Evolutionary conservation across 176 grass and related monocot species (phyloP).

Genomic region (Phragmites australis): DNA sequence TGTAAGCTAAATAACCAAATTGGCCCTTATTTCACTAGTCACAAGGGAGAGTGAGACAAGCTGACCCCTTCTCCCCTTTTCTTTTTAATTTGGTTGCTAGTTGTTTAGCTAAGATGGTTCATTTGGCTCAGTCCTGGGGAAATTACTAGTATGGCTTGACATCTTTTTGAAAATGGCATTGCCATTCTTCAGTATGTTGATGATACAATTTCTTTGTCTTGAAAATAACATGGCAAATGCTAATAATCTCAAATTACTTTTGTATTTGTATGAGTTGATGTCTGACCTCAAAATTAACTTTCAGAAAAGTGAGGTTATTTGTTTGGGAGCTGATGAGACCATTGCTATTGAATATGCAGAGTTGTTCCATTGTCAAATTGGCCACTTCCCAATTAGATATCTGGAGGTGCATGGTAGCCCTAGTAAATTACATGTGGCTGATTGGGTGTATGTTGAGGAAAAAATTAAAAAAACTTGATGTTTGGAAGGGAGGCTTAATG

Average conservation of each 20-base stretch:
- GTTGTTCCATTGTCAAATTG: background rate
- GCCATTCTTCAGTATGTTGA: background rate
- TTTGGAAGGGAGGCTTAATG: background rate
- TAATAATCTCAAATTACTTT: background rate
- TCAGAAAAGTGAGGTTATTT: background rate
- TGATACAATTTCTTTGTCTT: background rate
- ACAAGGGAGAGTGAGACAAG: no score
- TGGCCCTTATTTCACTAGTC: no score
- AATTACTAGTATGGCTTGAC: background rate
- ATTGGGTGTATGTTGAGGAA: no score
- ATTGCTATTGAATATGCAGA: background rate
- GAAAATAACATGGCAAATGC: background rate
- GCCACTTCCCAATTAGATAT: no score
- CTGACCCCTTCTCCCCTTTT: no score
- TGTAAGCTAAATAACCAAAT: background rate
- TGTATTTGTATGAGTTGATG: background rate
- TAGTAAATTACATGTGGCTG: no score
- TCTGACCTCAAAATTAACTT: background rate
- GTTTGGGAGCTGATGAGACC: background rate
- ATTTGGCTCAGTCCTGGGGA: background rate
- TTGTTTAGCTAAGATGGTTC: background rate
- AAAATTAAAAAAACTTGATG: no score
- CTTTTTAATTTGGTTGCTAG: no score
- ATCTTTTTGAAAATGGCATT: background rate
- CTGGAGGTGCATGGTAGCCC: no score